Percentiles rank a stretch among this genome's conserved stretches.
Evolutionary conservation across 2,329 filamentous ascomycete genomes (phyloP).

Genomic region (Dryadomyces quercus-mongolicae): DNA sequence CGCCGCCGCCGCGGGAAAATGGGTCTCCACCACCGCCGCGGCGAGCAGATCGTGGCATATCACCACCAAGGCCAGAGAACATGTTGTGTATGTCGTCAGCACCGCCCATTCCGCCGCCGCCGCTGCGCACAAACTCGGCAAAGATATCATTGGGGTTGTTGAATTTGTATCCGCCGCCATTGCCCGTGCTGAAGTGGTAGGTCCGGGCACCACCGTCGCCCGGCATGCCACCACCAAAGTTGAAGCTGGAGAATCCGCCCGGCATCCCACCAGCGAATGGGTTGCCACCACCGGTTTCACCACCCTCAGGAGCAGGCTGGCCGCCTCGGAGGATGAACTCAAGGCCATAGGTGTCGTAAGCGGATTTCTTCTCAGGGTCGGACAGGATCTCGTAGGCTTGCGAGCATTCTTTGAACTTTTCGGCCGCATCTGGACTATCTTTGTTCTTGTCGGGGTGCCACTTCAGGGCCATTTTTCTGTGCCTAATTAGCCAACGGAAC

Average conservation of each 20-base stretch:
- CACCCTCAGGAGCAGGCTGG: slow-evolving; percentile 33
- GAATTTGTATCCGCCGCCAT: slow-evolving; percentile 65
- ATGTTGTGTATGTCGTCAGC: slow-evolving; percentile 40
- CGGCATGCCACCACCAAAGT: slow-evolving; percentile 27
- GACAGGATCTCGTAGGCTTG: slow-evolving; percentile 97
- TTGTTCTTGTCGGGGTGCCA: slow-evolving; percentile 98
- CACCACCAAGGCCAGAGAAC: slow-evolving; percentile 35
- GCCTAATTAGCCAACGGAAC: neutral
- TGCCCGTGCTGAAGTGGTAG: slow-evolving; percentile 52
- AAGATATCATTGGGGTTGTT: slow-evolving; percentile 78
- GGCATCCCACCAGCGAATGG: slow-evolving; percentile 44
- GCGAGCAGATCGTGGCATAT: slow-evolving; percentile 5
- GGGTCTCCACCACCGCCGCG: slow-evolving; percentile 9
- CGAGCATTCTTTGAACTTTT: slow-evolving; percentile 97
- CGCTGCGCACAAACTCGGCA: slow-evolving; percentile 62
- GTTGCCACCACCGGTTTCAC: slow-evolving; percentile 29
- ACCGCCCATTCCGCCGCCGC: slow-evolving; percentile 28
- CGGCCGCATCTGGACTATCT: slow-evolving; percentile 69
- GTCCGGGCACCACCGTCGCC: slow-evolving; percentile 38
- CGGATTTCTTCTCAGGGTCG: slow-evolving; percentile 91
- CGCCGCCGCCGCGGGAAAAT: slow-evolving; percentile 2
- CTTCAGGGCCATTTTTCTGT: slow-evolving; percentile 75
- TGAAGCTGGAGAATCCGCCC: slow-evolving; percentile 17
- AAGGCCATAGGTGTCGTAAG: slow-evolving; percentile 88
- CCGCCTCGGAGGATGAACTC: slow-evolving; percentile 84